Base-by-base conservation (phyloP, 352 stramenopile species). In the Peronospora belbahrii region DNA sequence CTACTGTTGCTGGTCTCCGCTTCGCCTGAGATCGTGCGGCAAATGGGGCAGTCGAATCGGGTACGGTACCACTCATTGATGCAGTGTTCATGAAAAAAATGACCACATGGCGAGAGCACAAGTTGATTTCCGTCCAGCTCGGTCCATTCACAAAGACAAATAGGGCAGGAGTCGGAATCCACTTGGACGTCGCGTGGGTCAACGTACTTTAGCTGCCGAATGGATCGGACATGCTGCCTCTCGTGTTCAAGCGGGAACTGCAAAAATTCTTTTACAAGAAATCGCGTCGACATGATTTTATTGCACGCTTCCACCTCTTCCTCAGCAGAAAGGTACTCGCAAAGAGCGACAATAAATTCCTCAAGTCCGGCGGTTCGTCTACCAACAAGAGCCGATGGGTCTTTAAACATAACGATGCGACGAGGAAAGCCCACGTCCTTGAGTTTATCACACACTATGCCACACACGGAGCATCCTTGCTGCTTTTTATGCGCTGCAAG, bases 31-130 rank as follows among this genome's bases (percentile, higher is more conserved):
- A 92, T 88, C 6, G 77, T 84, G 28, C 81, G 75, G 58, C 81
- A 92, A 79, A 92, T 92, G 49, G 81, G 81, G 70, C 81, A 92
- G 58, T 92, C 81, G 19, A 92, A 92, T 44, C 81, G 73, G 41
- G 81, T 92, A 33, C 75, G 74, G 60, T 92, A 92, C 81, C 81
- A 92, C 56, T 92, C 81, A 47, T 88, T 92, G 36, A 92, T 92
- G 64, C 81, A 92, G 56, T 89, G 74, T 45, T 88, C 81, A 52
- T 92, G 81, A 60, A 92, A 92, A 41, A 88, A 92, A 50, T 92
- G 81, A 30, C 81, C 78, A 42, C 81, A 92, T 1, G 75, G 72
- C 19, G 81, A 85, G 11, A 88, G 69, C 42, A 88, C 76, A 39
- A 89, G 74, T 44, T 76, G 67, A 54, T 92, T 88, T 24, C 81